phyloP scores from a whole-genome alignment of 1,139 yeast species.

The Pneumocystis wakefieldiae region DNA sequence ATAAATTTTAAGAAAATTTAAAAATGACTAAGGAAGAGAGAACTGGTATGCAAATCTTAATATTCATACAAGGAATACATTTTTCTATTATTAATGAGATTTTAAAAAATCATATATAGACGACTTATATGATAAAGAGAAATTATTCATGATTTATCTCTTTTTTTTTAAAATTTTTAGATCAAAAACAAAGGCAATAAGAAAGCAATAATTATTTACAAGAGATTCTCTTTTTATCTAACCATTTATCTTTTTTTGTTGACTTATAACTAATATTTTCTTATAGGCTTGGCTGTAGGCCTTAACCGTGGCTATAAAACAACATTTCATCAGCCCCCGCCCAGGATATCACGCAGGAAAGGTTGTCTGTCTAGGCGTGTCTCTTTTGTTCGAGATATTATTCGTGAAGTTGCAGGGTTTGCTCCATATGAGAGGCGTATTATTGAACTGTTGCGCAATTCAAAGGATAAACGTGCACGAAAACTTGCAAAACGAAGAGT shows the following conservation, averaged over 20 bases:
- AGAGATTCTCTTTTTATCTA: neutral
- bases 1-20: neutral
- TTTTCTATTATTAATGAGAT: neutral
- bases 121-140: neutral
- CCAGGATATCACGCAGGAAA: slow-evolving; percentile 93
- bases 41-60: neutral
- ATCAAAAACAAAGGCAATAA: neutral
- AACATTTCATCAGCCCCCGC: slow-evolving; percentile 80
- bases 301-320: slow-evolving; percentile 98
- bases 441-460: slow-evolving; percentile 98
- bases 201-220: neutral
- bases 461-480: slow-evolving; percentile 99
- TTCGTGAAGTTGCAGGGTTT: slow-evolving; percentile 94
- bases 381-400: slow-evolving; percentile 83
- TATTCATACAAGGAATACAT: neutral
- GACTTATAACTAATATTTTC: neutral
- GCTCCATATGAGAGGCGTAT: slow-evolving; percentile 99
- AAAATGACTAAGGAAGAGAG: neutral
- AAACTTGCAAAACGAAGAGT: slow-evolving; percentile 94
- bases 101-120: neutral
- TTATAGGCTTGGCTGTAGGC: slow-evolving; percentile 90
- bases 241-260: neutral
- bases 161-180: neutral
- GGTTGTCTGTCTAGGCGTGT: slow-evolving; percentile 95
- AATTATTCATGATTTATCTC: neutral